phyloP scores from a whole-genome alignment of 1,284 basidiomycete species.

The Rhodotorula sp. region DNA sequence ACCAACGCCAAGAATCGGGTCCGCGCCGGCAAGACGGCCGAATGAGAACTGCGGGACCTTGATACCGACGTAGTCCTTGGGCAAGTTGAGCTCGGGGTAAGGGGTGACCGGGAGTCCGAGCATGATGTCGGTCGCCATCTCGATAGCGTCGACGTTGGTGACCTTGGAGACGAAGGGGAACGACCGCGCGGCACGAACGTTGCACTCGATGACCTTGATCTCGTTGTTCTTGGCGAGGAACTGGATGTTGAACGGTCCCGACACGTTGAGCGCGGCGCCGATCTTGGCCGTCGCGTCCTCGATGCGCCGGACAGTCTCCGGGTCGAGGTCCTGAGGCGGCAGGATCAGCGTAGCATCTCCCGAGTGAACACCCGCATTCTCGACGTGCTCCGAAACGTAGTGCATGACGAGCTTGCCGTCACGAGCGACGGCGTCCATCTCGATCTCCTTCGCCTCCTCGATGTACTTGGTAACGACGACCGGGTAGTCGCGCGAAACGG shows the following conservation, averaged over 20 bases:
- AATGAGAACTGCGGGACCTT: slow-evolving; percentile 99
- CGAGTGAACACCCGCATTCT: slow-evolving; percentile 97
- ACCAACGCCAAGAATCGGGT: slow-evolving; percentile 93
- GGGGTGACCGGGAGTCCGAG: slow-evolving; percentile 81
- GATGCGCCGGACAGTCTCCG: slow-evolving; percentile 90
- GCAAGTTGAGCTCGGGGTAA: slow-evolving; percentile 75
- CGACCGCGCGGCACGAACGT: slow-evolving; percentile 92
- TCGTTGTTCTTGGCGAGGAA: slow-evolving; percentile 99
- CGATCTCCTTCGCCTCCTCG: slow-evolving; percentile 98
- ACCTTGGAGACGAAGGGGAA: slow-evolving; percentile 99
- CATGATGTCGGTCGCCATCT: slow-evolving; percentile 99
- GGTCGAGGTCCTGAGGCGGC: slow-evolving; percentile 96
- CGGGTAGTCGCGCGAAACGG: slow-evolving; percentile 93
- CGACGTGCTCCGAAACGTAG: slow-evolving; percentile 98
- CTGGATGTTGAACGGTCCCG: slow-evolving; percentile 98
- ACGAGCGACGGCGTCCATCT: slow-evolving; percentile 98
- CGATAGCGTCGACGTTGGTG: slow-evolving; percentile 93
- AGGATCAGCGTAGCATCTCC: slow-evolving; percentile 97
- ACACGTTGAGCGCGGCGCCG: slow-evolving; percentile 95
- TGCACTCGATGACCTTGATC: slow-evolving; percentile 99
- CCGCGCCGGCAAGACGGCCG: slow-evolving; percentile 89
- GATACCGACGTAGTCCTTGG: slow-evolving; percentile 91
- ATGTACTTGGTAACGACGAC: slow-evolving; percentile 99
- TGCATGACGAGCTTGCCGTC: slow-evolving; percentile 99
- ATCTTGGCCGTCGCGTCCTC: slow-evolving; percentile 97